Evolutionary conservation across 1,284 basidiomycete species (phyloP), one percentile per base, ranked within the genome.

Genomic region (Pseudozyma hubeiensis): DNA sequence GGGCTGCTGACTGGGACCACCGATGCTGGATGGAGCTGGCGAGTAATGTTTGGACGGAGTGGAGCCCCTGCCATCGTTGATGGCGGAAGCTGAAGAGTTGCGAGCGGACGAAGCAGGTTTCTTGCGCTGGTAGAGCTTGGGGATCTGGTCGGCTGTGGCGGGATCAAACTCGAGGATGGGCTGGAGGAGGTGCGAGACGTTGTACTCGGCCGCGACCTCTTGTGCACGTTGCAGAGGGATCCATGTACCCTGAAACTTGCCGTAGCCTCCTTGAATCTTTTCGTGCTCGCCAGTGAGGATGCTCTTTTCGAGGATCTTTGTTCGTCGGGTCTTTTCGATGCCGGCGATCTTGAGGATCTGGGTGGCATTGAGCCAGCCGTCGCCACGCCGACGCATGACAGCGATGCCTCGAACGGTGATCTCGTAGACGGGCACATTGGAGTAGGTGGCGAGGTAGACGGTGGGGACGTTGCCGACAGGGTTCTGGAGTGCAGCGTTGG

Each of bases 191-290:
- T 83, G 82, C 35, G 80, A 78, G 30, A 84, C 82, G 50, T 78
- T 81, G 79, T 83, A 81, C 48, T 66, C 69, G 30, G 79, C 80
- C 14, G 80, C 78, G 10, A 84, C 78, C 55, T 82, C 68, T 56
- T 83, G 81, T 4, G 81, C 81, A 17, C 82, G 75, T 45, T 76
- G 61, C 10, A 84, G 71, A 11, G 82, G 82, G 30, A 84, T 82
- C 96, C 97, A 99, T 53, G 97, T 99, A 66, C 97, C 97, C 85
- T 99, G 97, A 85, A 98, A 99, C 87, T 97, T 97, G 45, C 97
- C 97, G 83, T 98, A 99, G 43, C 97, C 97, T 50, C 97, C 97
- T 85, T 99, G 97, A 11, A 99, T 94, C 85, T 99, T 99, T 86
- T 99, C 96, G 85, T 99, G 95, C 85, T 93, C 91, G 53, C 95